A percentile compares a stretch with the other conserved stretches of the same genome.
Evolutionary conservation across 371 early-diverging fungal genomes (phyloP).

Genomic region (Apophysomyces ossiformis): DNA sequence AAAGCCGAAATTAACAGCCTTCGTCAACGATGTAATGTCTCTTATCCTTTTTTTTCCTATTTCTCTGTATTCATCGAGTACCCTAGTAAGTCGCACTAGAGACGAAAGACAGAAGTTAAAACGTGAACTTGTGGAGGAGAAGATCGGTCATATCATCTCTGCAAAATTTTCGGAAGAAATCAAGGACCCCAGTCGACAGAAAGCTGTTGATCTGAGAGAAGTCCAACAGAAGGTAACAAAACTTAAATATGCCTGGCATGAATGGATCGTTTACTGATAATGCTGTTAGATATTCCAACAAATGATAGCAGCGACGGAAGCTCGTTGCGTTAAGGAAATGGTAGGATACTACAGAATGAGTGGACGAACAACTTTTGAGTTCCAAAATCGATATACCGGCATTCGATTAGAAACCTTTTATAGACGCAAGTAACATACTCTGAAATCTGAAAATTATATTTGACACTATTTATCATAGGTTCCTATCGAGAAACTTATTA

Average conservation of each 20-base stretch:
- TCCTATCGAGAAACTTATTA: conserved; percentile 45
- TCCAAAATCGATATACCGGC: conserved; percentile 26
- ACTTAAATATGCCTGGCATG: not conserved
- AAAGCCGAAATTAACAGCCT: conserved; percentile 22
- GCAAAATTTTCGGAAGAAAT: conserved; percentile 29
- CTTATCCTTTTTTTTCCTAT: too few species aligned
- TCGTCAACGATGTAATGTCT: conserved; percentile 23
- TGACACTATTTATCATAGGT: conserved; percentile 2
- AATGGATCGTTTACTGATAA: not conserved
- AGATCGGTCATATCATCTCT: conserved; percentile 30
- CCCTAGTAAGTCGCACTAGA: conserved; percentile 27
- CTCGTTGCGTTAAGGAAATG: conserved; percentile 36
- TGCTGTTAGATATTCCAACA: conserved; percentile 30
- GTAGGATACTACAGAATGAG: conserved; percentile 42
- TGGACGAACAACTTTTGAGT: conserved; percentile 36
- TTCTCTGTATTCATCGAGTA: conserved; percentile 3
- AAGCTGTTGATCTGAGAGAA: conserved; percentile 26
- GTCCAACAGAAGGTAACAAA: conserved; percentile 30
- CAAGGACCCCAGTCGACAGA: conserved; percentile 33
- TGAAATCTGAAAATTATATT: not conserved
- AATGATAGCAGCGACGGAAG: conserved; percentile 29
- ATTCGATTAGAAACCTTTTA: conserved; percentile 54
- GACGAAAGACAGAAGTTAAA: conserved; percentile 29
- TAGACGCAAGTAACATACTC: conserved; percentile 14
- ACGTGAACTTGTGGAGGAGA: conserved; percentile 38